Percentiles rank a stretch among this genome's conserved stretches.
phyloP scores from a whole-genome alignment of 2,329 filamentous ascomycete genomes.

The Nannizziopsis barbatae region DNA sequence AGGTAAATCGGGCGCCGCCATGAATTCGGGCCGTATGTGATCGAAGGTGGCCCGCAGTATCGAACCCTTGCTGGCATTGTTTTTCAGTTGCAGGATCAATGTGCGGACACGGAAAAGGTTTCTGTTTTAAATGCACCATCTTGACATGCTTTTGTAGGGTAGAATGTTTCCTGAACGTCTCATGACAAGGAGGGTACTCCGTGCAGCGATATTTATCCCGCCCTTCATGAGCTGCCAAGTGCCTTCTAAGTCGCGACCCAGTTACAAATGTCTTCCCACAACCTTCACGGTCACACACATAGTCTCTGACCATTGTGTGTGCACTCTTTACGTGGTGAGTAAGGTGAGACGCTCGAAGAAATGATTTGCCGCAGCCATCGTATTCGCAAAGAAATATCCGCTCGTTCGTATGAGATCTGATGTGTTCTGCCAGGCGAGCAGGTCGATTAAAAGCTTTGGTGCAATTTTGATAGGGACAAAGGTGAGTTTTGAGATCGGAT shows the following conservation, averaged over 20 bases:
- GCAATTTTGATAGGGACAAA: conserved; percentile 64
- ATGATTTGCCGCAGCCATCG: conserved; percentile 65
- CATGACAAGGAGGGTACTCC: conserved; percentile 56
- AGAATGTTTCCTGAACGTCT: conserved; percentile 77
- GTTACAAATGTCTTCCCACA: conserved; percentile 77
- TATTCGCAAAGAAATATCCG: conserved; percentile 64
- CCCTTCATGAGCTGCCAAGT: conserved; percentile 66
- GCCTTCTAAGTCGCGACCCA: conserved; percentile 62
- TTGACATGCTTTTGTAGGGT: conserved; percentile 75
- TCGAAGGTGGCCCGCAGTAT: conserved; percentile 58
- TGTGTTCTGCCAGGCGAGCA: conserved; percentile 64
- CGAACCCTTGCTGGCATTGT: conserved; percentile 58
- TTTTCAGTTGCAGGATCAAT: conserved; percentile 42
- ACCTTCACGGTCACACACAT: conserved; percentile 57
- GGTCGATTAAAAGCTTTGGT: conserved; percentile 79
- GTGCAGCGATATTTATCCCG: conserved; percentile 65
- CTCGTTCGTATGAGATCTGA: conserved; percentile 76
- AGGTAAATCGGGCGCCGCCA: conserved; percentile 60
- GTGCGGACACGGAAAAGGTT: conserved; percentile 59
- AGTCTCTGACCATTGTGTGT: conserved; percentile 59
- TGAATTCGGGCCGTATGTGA: conserved; percentile 63
- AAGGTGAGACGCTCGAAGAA: conserved; percentile 75
- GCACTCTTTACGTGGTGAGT: conserved; percentile 74
- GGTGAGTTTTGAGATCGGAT: conserved; percentile 64
- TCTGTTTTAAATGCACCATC: conserved; percentile 59